Percentiles rank a stretch among this genome's conserved stretches.
Evolutionary conservation across 257 asterid genomes (phyloP).

Genomic region (Penstemon barbatus): DNA sequence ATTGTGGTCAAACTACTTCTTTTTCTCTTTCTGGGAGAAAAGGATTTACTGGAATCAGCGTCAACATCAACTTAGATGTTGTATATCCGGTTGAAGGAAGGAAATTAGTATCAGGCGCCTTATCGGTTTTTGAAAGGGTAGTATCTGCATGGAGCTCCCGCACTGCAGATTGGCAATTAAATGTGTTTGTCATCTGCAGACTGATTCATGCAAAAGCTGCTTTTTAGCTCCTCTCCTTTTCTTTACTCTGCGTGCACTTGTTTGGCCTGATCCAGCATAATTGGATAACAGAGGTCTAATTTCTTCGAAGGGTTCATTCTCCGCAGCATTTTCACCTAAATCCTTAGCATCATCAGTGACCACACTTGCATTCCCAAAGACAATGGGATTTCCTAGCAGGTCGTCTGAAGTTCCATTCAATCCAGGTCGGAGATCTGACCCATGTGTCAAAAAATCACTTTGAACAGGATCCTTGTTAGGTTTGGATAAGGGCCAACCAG

Average conservation of each 20-base stretch:
- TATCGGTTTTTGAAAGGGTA: constrained; percentile 20
- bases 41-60: constrained; percentile 21
- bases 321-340: constrained; percentile 24
- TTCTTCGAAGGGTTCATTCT: constrained; percentile 25
- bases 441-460: constrained; percentile 23
- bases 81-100: constrained; percentile 22
- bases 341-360: constrained; percentile 22
- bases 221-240: constrained; percentile 38
- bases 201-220: constrained; percentile 18
- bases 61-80: constrained; percentile 27
- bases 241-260: constrained; percentile 31
- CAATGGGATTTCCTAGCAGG: constrained; percentile 28
- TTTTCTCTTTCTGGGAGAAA: constrained; percentile 32
- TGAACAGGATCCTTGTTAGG: constrained; percentile 31
- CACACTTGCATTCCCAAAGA: constrained; percentile 29
- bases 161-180: constrained; percentile 18
- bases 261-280: constrained; percentile 25
- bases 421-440: constrained; percentile 32
- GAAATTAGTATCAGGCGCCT: constrained; percentile 24
- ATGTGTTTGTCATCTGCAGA: constrained; percentile 27
- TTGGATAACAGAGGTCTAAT: constrained; percentile 23
- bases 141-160: constrained; percentile 26
- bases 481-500: constrained; percentile 36
- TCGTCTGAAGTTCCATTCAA: constrained; percentile 33
- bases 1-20: constrained; percentile 31